These are phyloP conservation scores for Neurospora discreta DNA, from an alignment of 495 filamentous ascomycete species.

Conservation along the genomic window DNA sequence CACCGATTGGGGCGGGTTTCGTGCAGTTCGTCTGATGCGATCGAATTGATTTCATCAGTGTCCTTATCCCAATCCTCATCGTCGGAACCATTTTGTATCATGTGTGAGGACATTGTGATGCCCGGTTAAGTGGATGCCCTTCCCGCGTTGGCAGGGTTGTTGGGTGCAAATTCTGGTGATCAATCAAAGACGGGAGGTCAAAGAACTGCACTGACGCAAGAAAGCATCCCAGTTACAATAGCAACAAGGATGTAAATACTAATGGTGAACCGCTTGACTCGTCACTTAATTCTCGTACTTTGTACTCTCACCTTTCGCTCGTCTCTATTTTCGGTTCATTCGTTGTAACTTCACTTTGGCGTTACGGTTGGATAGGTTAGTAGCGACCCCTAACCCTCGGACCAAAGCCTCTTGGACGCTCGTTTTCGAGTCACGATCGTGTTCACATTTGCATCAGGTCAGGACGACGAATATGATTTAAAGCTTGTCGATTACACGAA, in stretches of 20 bases:
- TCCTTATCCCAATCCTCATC: conserved; percentile 10
- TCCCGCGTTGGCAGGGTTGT: background rate
- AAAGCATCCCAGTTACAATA: background rate
- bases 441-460: background rate
- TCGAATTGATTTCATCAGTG: conserved; percentile 16
- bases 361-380: background rate
- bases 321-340: background rate
- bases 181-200: background rate
- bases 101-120: background rate
- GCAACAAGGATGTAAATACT: background rate
- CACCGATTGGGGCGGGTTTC: conserved; percentile 38
- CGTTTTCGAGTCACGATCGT: background rate
- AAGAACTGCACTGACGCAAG: background rate
- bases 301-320: background rate
- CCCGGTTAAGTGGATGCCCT: background rate
- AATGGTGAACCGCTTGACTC: background rate
- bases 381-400: conserved; percentile 1
- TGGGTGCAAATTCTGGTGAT: background rate
- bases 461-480: background rate
- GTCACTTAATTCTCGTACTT: background rate
- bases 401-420: background rate
- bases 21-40: conserved; percentile 22
- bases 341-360: background rate
- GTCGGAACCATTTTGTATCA: background rate
- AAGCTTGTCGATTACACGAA: background rate